A percentile compares a stretch with the other conserved stretches of the same genome.
phyloP scores from a whole-genome alignment of 1,139 yeast genomes.

The Pneumocystis jirovecii region DNA sequence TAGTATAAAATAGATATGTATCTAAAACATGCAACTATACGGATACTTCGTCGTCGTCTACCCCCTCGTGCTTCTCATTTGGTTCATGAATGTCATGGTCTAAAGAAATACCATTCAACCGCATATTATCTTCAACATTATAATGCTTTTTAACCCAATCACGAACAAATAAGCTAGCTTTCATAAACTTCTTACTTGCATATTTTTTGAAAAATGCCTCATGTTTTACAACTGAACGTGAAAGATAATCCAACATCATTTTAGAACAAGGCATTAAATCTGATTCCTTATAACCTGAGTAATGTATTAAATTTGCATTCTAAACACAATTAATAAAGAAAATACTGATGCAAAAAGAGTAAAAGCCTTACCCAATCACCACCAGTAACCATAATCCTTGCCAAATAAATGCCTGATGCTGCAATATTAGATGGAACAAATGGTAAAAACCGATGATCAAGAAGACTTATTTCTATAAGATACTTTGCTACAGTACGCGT shows the following conservation, averaged over 20 bases:
- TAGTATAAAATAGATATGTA: conserved; percentile 1
- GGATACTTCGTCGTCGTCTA: not conserved
- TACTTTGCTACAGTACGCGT: conserved; percentile 86
- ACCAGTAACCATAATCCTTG: conserved; percentile 63
- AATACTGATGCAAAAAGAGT: not conserved
- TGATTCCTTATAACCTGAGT: conserved; percentile 69
- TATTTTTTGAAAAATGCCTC: conserved; percentile 91
- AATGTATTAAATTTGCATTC: conserved; percentile 74
- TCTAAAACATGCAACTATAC: not conserved
- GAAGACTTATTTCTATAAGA: conserved; percentile 62
- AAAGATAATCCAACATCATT: conserved; percentile 58
- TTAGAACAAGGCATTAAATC: conserved; percentile 60
- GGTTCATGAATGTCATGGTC: not conserved
- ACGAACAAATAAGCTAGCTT: conserved; percentile 28
- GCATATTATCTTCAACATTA: not conserved
- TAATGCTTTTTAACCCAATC: conserved; percentile 12
- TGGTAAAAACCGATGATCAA: conserved; percentile 70
- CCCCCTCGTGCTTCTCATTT: not conserved
- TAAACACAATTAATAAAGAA: conserved; percentile 23
- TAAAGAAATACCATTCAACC: not conserved
- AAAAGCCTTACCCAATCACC: conserved; percentile 26
- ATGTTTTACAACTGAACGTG: conserved; percentile 65
- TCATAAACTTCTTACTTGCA: conserved; percentile 80
- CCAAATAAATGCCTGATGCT: conserved; percentile 82
- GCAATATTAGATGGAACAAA: conserved; percentile 70